Conservation (phyloP, 2,329 filamentous ascomycete species). For the Fusarium staphyleae region DNA sequence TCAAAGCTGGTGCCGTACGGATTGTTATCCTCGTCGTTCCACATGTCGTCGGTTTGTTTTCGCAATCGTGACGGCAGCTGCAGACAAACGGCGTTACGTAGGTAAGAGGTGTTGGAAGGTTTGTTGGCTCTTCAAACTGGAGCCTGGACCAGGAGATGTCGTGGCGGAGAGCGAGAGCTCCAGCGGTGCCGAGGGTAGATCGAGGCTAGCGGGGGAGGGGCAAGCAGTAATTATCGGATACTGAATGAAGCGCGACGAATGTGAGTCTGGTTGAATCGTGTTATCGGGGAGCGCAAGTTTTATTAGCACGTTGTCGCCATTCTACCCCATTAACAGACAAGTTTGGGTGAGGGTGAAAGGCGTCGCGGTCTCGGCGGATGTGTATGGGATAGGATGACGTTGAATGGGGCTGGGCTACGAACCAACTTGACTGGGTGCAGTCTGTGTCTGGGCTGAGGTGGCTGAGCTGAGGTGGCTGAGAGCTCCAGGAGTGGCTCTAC, state of each 20-base stretch:
- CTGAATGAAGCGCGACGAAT: slow-evolving; percentile 16
- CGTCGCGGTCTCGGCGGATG: slow-evolving; percentile 21
- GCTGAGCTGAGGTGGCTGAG: no score
- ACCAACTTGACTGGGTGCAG: slow-evolving; percentile 2
- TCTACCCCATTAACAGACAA: slow-evolving; percentile 8
- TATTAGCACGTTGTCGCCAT: slow-evolving; percentile 34
- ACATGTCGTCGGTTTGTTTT: slow-evolving; percentile 65
- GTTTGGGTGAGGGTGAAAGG: slow-evolving; percentile 3
- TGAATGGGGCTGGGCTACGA: slow-evolving; percentile 30
- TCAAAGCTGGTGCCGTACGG: slow-evolving; percentile 93
- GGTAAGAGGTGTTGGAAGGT: slow-evolving; percentile 1
- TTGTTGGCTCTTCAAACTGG: slow-evolving; percentile 20
- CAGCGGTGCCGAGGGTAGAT: slow-evolving; percentile 27
- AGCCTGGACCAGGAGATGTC: slow-evolving; percentile 24
- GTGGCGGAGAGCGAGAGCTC: slow-evolving; percentile 29
- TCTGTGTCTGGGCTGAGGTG: slow-evolving; percentile 5
- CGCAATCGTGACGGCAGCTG: slow-evolving; percentile 20
- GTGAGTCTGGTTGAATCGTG: background rate
- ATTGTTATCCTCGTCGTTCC: slow-evolving; percentile 99
- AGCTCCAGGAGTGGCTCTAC: slow-evolving; percentile 15
- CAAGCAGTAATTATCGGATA: slow-evolving; percentile 27
- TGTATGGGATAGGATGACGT: slow-evolving; percentile 37
- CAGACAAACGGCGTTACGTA: background rate
- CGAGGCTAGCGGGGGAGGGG: slow-evolving; percentile 36
- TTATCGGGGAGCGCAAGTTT: slow-evolving; percentile 21